Conservation (phyloP, 2,329 filamentous ascomycete genomes). For the Purpureocillium lavendulum region DNA sequence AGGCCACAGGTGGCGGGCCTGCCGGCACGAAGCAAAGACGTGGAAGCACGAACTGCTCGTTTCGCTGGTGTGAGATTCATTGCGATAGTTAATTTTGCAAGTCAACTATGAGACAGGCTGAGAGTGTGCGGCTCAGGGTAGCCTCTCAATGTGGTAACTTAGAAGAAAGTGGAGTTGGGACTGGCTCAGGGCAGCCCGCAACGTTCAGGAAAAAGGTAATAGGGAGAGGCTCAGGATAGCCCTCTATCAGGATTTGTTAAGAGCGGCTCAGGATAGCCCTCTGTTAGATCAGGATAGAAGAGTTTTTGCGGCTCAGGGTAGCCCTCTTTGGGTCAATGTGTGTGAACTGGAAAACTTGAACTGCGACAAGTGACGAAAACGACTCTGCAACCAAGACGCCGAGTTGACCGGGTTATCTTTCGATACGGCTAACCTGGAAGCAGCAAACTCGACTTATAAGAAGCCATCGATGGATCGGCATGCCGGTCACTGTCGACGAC, state of each 20-base stretch:
- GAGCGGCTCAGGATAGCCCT: constrained; percentile 13
- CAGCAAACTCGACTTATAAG: no score
- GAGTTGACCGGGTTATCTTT: no score
- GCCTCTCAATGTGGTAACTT: not conserved
- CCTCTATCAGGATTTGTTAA: constrained; percentile 5
- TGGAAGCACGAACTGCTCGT: constrained; percentile 8
- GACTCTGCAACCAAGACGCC: no score
- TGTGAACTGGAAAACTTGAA: no score
- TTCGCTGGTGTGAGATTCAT: constrained; percentile 8
- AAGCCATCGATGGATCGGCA: no score
- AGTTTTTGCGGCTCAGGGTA: constrained; percentile 3
- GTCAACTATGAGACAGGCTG: constrained; percentile 2
- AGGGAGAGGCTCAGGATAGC: constrained; percentile 6
- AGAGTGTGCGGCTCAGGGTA: constrained; percentile 3
- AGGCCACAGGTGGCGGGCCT: constrained; percentile 1
- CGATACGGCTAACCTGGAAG: no score
- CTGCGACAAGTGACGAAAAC: not conserved
- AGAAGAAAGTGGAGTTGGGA: not conserved
- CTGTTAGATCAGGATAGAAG: constrained; percentile 5
- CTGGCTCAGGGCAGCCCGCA: constrained; percentile 3
- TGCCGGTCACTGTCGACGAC: no score
- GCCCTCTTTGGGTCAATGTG: not conserved
- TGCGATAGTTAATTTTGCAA: constrained; percentile 2
- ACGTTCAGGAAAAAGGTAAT: not conserved
- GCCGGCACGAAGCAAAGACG: constrained; percentile 6